phyloP scores from a whole-genome alignment of 352 stramenopile genomes.

The Phytophthora sojae region DNA sequence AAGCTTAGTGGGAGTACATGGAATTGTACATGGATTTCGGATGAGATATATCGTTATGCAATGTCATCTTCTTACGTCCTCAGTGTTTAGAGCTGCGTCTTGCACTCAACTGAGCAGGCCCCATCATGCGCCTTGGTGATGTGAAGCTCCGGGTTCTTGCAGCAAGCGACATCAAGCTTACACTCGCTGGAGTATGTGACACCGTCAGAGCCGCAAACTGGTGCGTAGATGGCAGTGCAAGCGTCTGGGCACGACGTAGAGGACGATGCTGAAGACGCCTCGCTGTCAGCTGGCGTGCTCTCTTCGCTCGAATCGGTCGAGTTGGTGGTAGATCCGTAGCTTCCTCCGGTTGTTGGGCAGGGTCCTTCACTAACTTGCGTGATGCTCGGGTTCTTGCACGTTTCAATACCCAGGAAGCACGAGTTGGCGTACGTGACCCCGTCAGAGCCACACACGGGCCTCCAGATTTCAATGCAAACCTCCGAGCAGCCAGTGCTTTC shows the following conservation, averaged over 20 bases:
- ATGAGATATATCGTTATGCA: slow-evolving; percentile 17
- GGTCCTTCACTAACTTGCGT: slow-evolving; percentile 40
- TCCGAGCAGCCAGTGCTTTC: slow-evolving; percentile 2
- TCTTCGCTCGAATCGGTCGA: slow-evolving; percentile 1
- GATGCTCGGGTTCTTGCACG: slow-evolving; percentile 39
- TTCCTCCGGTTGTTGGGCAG: slow-evolving; percentile 19
- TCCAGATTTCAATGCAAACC: slow-evolving; percentile 21
- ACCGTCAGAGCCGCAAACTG: slow-evolving; percentile 42
- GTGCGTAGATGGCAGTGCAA: slow-evolving; percentile 27
- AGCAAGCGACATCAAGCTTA: slow-evolving; percentile 21
- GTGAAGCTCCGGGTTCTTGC: slow-evolving; percentile 22
- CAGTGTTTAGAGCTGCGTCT: not conserved
- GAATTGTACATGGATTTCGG: not conserved
- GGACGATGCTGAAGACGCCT: slow-evolving; percentile 9
- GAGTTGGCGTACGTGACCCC: slow-evolving; percentile 23
- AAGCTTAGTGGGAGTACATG: slow-evolving; percentile 9
- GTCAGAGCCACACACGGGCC: slow-evolving; percentile 20
- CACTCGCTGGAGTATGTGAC: slow-evolving; percentile 43
- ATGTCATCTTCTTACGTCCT: not conserved
- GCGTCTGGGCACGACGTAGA: slow-evolving; percentile 30
- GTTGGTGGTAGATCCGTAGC: not conserved
- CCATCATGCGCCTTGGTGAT: slow-evolving; percentile 22
- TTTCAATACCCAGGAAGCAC: slow-evolving; percentile 32
- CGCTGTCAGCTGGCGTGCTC: slow-evolving; percentile 1
- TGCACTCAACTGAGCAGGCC: slow-evolving; percentile 17